phyloP scores from a whole-genome alignment of 257 asterid genomes.

The Lithospermum erythrorhizon region DNA sequence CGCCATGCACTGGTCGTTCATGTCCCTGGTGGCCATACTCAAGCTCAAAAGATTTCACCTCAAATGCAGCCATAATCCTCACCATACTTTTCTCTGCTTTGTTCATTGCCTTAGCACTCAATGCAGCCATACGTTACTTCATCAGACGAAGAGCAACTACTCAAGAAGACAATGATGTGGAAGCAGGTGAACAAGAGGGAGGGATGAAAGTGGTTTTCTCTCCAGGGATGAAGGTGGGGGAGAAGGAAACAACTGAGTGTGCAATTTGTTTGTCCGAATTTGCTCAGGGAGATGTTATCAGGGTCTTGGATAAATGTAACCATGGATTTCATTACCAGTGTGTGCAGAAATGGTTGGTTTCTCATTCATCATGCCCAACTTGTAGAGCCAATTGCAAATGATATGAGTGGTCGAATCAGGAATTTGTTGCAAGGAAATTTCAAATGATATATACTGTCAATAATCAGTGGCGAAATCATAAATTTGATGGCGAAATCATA shows the following conservation, averaged over 20 bases:
- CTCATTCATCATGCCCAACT: slow-evolving; percentile 3
- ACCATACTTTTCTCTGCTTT: slow-evolving; percentile 32
- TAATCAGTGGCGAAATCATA: too few relatives aligned
- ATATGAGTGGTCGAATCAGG: too few relatives aligned
- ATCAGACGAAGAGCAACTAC: slow-evolving; percentile 13
- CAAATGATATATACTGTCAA: too few relatives aligned
- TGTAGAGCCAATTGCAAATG: neutral
- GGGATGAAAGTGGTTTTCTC: slow-evolving; percentile 1
- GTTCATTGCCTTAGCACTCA: slow-evolving; percentile 32
- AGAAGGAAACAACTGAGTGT: slow-evolving; percentile 2
- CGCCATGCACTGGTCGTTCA: slow-evolving; percentile 23
- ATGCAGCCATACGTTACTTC: slow-evolving; percentile 33
- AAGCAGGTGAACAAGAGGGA: slow-evolving; percentile 8
- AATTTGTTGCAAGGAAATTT: too few relatives aligned
- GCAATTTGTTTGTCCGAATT: slow-evolving; percentile 8
- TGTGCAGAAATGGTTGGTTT: slow-evolving; percentile 5
- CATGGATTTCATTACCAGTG: slow-evolving; percentile 7
- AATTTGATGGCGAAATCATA: too few relatives aligned
- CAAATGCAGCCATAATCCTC: slow-evolving; percentile 43
- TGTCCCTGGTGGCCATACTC: slow-evolving; percentile 75
- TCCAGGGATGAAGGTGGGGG: slow-evolving; percentile 5
- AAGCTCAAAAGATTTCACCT: slow-evolving; percentile 42
- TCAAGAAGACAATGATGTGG: slow-evolving; percentile 9
- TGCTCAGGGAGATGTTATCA: slow-evolving; percentile 3
- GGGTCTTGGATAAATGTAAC: slow-evolving; percentile 5